Evolutionary conservation across 2,329 filamentous ascomycete species (phyloP), one percentile per base, ranked within the genome.

Genomic region (Didymella segeticola): DNA sequence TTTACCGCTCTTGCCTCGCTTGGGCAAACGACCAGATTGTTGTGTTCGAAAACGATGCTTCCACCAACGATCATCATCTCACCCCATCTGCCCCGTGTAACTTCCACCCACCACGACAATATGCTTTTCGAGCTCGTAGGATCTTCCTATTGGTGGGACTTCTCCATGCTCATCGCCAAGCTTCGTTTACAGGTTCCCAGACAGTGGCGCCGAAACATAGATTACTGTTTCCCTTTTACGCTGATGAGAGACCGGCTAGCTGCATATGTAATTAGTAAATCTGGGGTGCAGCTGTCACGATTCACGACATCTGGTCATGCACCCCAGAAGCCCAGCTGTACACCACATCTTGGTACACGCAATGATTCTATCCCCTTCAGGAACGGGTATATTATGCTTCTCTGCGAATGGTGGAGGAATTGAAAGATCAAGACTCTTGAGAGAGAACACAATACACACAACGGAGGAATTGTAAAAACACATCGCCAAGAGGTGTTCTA

Each of bases 91-190:
- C 10, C 5, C 12, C 33, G 29, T 17, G 14, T 4, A 22, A 31
- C 15, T 5, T n/a, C 12, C 26, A 36, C 37, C 14, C 29, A n/a
- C 41, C 36, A 30, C 12, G 17, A 50, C 20, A 51, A 43, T 56
- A n/a, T 46, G 47, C 23, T n/a, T 17, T 31, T 11, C 43, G 37
- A 31, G 47, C 31, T 43, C 39, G 31, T 25, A 29, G 2, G 43
- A 58, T 61, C 41, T 37, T 62, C 60, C 58, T 42, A 66, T 67
- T 67, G 63, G 64, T 63, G 63, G 64, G 59, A 54, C 53, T 62
- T 62, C 30, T 49, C 30, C 29, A 14, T 23, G 38, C 41, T 9
- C 31, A 49, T 48, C 25, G 62, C 63, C 62, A 66, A 65, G 62
- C 30, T 49, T 53, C 42, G 37, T 57, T 49, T 47, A 36, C 53